phyloP scores from a whole-genome alignment of 164 flowering plant species.

The Vitis rupestris region DNA sequence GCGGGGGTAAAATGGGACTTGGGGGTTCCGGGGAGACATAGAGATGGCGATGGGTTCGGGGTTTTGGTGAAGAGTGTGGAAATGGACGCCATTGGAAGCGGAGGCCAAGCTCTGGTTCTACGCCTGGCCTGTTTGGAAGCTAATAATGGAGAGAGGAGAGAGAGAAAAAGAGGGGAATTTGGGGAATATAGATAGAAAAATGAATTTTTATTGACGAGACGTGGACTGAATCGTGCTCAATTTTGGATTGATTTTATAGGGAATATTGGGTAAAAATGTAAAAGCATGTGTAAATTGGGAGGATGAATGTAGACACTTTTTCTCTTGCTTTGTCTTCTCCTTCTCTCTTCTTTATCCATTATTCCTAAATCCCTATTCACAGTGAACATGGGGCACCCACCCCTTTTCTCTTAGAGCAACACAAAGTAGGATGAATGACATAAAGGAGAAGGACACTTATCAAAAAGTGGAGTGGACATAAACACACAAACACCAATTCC shows the following conservation, averaged over 20 bases:
- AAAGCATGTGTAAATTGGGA: slow-evolving; percentile 8
- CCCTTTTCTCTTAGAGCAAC: too few species aligned
- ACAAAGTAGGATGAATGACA: too few species aligned
- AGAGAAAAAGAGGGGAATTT: background rate
- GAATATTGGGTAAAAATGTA: background rate
- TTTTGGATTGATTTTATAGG: slow-evolving; percentile 3
- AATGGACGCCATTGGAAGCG: slow-evolving; percentile 48
- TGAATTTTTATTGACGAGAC: background rate
- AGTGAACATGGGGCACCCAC: too few species aligned
- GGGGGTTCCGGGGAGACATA: slow-evolving; percentile 9
- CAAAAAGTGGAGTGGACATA: too few species aligned
- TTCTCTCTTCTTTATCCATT: background rate
- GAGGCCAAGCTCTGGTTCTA: background rate
- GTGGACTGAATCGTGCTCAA: background rate
- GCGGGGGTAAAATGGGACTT: slow-evolving; percentile 26
- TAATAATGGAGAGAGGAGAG: background rate
- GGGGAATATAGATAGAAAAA: background rate
- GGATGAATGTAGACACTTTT: slow-evolving; percentile 52
- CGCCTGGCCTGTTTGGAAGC: background rate
- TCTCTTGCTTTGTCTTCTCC: background rate
- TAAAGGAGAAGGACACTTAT: too few species aligned
- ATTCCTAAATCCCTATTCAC: background rate
- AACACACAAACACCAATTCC: too few species aligned
- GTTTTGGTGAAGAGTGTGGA: slow-evolving; percentile 32
- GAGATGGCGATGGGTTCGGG: slow-evolving; percentile 6